Evolutionary conservation across 192 early-diverging fungal genomes (phyloP), one percentile per base, ranked within the genome.

Genomic region (Backusella macrospora): DNA sequence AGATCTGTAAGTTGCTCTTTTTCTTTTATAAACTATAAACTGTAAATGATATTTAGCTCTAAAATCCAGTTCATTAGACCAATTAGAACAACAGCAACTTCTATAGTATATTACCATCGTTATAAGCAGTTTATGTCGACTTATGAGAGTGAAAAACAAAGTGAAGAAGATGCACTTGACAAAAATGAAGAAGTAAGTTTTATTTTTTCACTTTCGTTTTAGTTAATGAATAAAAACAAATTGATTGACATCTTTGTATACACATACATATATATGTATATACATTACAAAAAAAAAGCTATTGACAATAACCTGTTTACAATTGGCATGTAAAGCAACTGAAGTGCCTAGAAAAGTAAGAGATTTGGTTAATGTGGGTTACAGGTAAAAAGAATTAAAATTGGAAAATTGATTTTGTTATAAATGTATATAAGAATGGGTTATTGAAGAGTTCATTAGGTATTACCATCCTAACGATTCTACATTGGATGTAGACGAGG

Each of bases 281-380:
- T 46, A 14, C n/a, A 16, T 59, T 37, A 70, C 14, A n/a, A 69
- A 38, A 18, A n/a, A 29, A 26, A 72, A 86, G 85, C 68, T 87
- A 1, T 76, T 87, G 55, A 82, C 85, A 2, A 87, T 80, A n/a
- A 82, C 85, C 42, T 87, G 85, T 72, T 52, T 87, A 49, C 83
- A 84, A 49, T 65, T 87, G 46, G 85, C 85, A 4, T 83, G 83
- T 39, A 87, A 87, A 74, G 77, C 83, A 42, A 87, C 85, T 16
- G 85, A 87, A 55, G 78, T 82, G 18, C 81, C 82, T 45, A 72
- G 85, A 18, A 87, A 87, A 47, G 78, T 87, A 7, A 81, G 85
- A 12, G 85, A 87, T 75, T 69, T 87, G 3, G 82, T 87, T 65
- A 87, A 87, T 70, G 85, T 87, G 29, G 82, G 83, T 15, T 83